Conservation (phyloP, 2,329 filamentous ascomycete genomes). For the Claviceps fusiformis region DNA sequence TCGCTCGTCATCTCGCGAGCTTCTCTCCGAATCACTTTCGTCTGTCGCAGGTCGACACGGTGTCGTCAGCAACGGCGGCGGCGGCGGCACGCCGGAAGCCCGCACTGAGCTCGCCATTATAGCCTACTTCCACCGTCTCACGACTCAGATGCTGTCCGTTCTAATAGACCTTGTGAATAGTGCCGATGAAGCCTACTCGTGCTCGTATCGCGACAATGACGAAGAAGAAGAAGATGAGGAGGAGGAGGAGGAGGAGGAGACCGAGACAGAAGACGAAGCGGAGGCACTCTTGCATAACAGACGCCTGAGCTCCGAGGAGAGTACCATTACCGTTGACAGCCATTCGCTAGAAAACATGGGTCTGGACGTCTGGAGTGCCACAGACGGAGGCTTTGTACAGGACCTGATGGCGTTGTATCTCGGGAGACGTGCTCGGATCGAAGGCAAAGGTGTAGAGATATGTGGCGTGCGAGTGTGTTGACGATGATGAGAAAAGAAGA, state of each 20-base stretch:
- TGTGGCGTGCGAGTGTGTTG: slow-evolving; percentile 59
- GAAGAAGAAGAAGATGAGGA: slow-evolving; percentile 19
- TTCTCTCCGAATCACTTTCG: slow-evolving; percentile 29
- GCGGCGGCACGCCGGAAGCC: slow-evolving; percentile 13
- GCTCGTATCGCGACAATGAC: slow-evolving; percentile 20
- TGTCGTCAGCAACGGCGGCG: slow-evolving; percentile 6
- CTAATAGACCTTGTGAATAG: slow-evolving; percentile 46
- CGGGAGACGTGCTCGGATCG: slow-evolving; percentile 45
- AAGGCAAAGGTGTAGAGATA: slow-evolving; percentile 59
- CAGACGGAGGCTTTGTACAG: slow-evolving; percentile 54
- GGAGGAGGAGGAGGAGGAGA: slow-evolving; percentile 16
- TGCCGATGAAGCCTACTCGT: slow-evolving; percentile 28
- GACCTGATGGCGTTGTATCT: slow-evolving; percentile 54
- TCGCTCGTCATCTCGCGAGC: slow-evolving; percentile 17
- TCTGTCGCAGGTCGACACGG: slow-evolving; percentile 27
- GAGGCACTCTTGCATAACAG: slow-evolving; percentile 12
- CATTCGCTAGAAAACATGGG: slow-evolving; percentile 59
- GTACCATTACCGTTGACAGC: slow-evolving; percentile 41
- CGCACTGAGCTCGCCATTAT: slow-evolving; percentile 56
- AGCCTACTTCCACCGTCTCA: slow-evolving; percentile 69
- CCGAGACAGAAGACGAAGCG: slow-evolving; percentile 12
- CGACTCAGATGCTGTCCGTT: slow-evolving; percentile 48
- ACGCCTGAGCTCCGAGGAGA: slow-evolving; percentile 19
- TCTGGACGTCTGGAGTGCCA: slow-evolving; percentile 62
- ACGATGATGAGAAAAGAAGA: neutral